Evolutionary conservation across 805 yeast genomes (phyloP).

Genomic region (Hanseniaspora osmophila): DNA sequence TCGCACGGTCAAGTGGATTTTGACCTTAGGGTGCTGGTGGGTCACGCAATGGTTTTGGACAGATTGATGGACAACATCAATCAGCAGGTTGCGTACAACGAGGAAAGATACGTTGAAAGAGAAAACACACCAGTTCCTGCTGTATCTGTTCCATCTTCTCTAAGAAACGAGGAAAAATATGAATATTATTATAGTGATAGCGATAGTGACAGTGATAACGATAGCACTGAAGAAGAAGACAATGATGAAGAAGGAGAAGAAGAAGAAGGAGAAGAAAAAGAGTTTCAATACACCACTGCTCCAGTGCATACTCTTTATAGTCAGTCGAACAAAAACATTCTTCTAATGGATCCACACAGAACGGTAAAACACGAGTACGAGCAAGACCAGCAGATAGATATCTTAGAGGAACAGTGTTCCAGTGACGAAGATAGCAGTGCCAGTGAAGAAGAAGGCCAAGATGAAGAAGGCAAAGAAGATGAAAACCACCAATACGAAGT

Average conservation of each 20-base stretch:
- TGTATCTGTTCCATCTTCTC: constrained; percentile 4
- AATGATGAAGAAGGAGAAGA: background rate
- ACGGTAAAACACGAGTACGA: too few relatives aligned
- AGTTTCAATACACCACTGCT: background rate
- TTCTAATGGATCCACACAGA: background rate
- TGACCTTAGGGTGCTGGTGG: constrained; percentile 18
- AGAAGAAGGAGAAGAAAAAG: background rate
- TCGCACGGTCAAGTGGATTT: constrained; percentile 7
- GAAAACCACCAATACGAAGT: too few relatives aligned
- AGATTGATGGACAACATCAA: constrained; percentile 14
- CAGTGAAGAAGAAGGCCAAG: background rate
- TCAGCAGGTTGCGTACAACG: background rate
- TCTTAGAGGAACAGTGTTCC: background rate
- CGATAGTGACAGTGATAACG: constrained; percentile 7
- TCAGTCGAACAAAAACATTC: background rate
- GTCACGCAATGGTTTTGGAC: constrained; percentile 23
- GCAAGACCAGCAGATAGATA: background rate
- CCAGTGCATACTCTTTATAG: background rate
- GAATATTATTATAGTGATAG: constrained; percentile 11
- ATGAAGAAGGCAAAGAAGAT: background rate
- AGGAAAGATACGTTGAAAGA: background rate
- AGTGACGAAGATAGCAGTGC: background rate
- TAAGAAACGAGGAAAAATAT: constrained; percentile 9
- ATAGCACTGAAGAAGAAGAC: background rate
- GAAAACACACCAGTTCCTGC: background rate